Base-by-base conservation (phyloP, 768 basidiomycete genomes). In the Phylloporus sp. region DNA sequence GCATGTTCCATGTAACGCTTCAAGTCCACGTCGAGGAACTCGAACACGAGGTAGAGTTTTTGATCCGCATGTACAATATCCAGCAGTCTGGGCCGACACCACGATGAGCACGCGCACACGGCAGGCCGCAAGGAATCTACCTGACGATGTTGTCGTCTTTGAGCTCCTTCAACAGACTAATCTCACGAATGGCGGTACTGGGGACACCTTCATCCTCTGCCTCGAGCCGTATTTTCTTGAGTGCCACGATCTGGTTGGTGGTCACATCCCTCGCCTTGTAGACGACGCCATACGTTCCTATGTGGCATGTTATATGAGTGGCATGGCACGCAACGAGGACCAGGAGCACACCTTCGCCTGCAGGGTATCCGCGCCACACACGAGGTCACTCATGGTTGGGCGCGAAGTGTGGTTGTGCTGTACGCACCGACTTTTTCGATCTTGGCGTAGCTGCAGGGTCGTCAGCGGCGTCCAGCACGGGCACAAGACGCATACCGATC, bases 181-280 rank as follows among this genome's bases (percentile, higher is more conserved):
- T 99, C 76, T 99, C 97, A 46, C 97, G 83, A 64, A 99, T 99
- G 49, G 95, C 95, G 5, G 97, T 99, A 57, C 88, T 91, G 9
- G 97, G 97, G 20, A 99, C 97, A 42, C 97, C 97, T 70, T 99
- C 97, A 65, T 99, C 97, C 71, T 98, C 97, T 16, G 94, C 93
- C 68, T 98, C 97, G 24, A 99, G 82, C 35, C 97, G 77, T 67
- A 99, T 98, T 80, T 99, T 99, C 84, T 99, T 99, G 58, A 98
- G 77, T 22, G 97, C 97, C 45, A 99, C 97, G 59, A 97, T 84
- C 59, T 83, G 72, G 67, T 88, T 88, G 9, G 80, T 87, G 41
- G 72, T 78, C 56, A 82, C 72, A 67, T 98, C 95, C 59, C 84
- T 81, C 35, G 95, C 95, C 71, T 97, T 97, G 80, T 98, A 98